phyloP scores from a whole-genome alignment of 1,284 basidiomycete species.

The Peniophora sp. region DNA sequence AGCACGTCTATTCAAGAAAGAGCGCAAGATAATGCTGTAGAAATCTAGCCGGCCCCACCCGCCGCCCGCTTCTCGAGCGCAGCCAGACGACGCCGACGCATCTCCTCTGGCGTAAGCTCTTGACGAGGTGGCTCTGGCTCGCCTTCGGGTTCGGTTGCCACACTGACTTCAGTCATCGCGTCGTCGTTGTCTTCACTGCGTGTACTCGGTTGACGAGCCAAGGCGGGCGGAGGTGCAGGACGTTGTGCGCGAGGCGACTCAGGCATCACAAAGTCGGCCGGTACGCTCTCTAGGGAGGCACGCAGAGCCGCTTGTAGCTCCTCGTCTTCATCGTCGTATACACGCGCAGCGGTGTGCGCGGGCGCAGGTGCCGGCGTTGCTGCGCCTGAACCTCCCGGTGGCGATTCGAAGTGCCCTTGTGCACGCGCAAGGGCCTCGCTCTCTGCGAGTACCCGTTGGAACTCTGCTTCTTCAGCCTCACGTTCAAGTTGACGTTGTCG shows the following conservation, averaged over 20 bases:
- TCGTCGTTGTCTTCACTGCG: slow-evolving; percentile 22
- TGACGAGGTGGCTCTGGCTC: slow-evolving; percentile 15
- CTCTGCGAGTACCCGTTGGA: slow-evolving; percentile 61
- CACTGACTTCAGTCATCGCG: slow-evolving; percentile 17
- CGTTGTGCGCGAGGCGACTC: slow-evolving; percentile 13
- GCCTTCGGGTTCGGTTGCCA: slow-evolving; percentile 18
- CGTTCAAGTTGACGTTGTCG: slow-evolving; percentile 20
- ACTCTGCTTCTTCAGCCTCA: slow-evolving; percentile 52
- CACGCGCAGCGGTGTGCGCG: slow-evolving; percentile 23
- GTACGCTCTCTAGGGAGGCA: slow-evolving; percentile 69
- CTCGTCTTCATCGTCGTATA: slow-evolving; percentile 83
- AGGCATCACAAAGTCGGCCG: slow-evolving; percentile 42
- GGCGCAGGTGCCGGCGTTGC: slow-evolving; percentile 8
- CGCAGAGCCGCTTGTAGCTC: slow-evolving; percentile 80
- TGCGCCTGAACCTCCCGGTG: background rate
- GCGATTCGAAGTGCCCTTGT: slow-evolving; percentile 11
- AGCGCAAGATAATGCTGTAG: too few species aligned
- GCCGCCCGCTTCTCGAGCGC: slow-evolving; percentile 47
- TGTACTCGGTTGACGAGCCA: slow-evolving; percentile 15
- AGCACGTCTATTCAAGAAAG: too few species aligned
- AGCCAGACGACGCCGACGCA: slow-evolving; percentile 69
- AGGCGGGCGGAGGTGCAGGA: slow-evolving; percentile 8
- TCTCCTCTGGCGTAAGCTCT: slow-evolving; percentile 62
- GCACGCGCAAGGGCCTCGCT: slow-evolving; percentile 44
- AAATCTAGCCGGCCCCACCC: too few species aligned